Evolutionary conservation across 164 flowering plant species (phyloP).

Genomic region (Liquidambar formosana): DNA sequence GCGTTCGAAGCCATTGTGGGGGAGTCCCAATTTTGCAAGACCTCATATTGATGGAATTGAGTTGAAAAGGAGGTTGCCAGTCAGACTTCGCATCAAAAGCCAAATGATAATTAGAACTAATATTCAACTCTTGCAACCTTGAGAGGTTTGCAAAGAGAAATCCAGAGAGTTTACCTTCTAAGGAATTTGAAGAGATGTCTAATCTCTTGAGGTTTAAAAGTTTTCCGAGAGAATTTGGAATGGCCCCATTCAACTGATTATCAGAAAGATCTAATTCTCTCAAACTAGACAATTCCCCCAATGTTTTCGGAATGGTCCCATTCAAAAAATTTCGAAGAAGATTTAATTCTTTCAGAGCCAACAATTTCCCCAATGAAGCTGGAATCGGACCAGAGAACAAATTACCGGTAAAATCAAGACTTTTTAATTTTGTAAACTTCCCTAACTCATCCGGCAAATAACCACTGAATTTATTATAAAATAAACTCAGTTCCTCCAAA

Average conservation of each 20-base stretch:
- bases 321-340: no score
- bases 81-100: neutral
- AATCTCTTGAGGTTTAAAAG: neutral
- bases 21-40: conserved; percentile 4
- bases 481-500: neutral
- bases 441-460: neutral
- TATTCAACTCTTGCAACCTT: neutral
- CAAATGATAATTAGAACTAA: conserved; percentile 4
- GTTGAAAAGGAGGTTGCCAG: conserved; percentile 11
- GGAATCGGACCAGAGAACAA: neutral
- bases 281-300: no score
- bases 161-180: conserved; percentile 3
- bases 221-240: neutral
- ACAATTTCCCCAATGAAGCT: no score
- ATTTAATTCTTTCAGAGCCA: no score
- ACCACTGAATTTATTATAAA: neutral
- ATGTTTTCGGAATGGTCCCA: no score
- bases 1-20: conserved; percentile 9
- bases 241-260: conserved; percentile 1
- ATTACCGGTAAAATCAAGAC: neutral
- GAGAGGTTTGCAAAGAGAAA: conserved; percentile 8
- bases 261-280: neutral
- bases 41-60: neutral
- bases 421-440: neutral
- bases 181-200: neutral